Percentiles rank a stretch among this genome's conserved stretches.
These are phyloP conservation scores for Paradendryphiella salina DNA, from an alignment of 2,329 filamentous ascomycete genomes.

Conservation along the genomic window DNA sequence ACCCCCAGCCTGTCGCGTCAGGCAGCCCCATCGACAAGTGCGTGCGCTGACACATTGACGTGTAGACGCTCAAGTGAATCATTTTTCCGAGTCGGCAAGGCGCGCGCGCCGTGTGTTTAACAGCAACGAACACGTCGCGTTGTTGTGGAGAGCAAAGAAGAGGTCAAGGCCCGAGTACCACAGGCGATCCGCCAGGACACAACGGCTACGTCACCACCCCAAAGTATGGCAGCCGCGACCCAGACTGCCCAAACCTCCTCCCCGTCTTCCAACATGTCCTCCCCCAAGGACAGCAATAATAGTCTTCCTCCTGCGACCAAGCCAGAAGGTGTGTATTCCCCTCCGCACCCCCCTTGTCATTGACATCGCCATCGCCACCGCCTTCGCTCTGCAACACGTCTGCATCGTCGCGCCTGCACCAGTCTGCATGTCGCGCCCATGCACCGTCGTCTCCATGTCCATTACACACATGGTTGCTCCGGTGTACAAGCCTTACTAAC, in stretches of 20 bases:
- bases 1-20: conserved; percentile 21
- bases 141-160: conserved; percentile 28
- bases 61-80: neutral
- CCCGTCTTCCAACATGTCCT: conserved; percentile 46
- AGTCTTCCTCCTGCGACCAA: conserved; percentile 37
- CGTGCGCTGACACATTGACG: conserved; percentile 18
- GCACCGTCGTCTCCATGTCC: conserved; percentile 16
- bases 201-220: conserved; percentile 44
- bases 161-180: conserved; percentile 30
- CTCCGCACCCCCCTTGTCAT: conserved; percentile 3
- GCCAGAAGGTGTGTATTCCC: conserved; percentile 41
- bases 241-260: conserved; percentile 42
- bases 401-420: conserved; percentile 2
- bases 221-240: conserved; percentile 43
- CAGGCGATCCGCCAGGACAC: conserved; percentile 36
- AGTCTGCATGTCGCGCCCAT: conserved; percentile 11
- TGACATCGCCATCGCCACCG: neutral
- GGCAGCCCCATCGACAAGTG: conserved; percentile 8
- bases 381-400: neutral
- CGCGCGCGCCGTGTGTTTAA: conserved; percentile 18
- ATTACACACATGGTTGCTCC: too few species aligned
- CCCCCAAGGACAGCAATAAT: conserved; percentile 45
- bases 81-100: conserved; percentile 4
- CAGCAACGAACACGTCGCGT: conserved; percentile 24
- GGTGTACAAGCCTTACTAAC: conserved; percentile 28